phyloP scores from a whole-genome alignment of 805 yeast genomes.

The Tanozyma kutaoensis region DNA sequence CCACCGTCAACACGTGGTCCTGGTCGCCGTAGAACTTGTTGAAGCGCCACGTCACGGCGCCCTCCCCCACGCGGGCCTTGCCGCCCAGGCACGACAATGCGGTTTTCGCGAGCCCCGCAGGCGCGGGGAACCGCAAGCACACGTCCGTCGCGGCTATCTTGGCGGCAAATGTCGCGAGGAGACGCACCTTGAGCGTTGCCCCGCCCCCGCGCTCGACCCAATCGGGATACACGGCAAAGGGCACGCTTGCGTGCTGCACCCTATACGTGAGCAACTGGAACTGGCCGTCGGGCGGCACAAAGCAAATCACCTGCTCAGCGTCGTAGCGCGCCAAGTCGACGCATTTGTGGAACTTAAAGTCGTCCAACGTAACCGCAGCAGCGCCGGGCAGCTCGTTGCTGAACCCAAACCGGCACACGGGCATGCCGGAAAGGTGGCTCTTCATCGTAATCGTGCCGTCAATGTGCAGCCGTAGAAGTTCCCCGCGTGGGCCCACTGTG shows the following conservation, averaged over 20 bases:
- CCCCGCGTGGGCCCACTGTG: slow-evolving; percentile 52
- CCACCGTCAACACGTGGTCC: slow-evolving; percentile 47
- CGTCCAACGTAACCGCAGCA: too few relatives aligned
- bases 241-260: slow-evolving; percentile 26
- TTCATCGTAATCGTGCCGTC: slow-evolving; percentile 66
- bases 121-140: slow-evolving; percentile 52
- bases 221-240: slow-evolving; percentile 53
- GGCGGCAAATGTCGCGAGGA: slow-evolving; percentile 48
- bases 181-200: slow-evolving; percentile 35
- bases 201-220: slow-evolving; percentile 20
- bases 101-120: slow-evolving; percentile 22
- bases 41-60: slow-evolving; percentile 56
- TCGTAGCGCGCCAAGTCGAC: slow-evolving; percentile 65
- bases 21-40: slow-evolving; percentile 54
- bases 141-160: slow-evolving; percentile 55
- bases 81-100: slow-evolving; percentile 39
- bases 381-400: slow-evolving; percentile 30
- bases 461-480: slow-evolving; percentile 54
- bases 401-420: slow-evolving; percentile 70
- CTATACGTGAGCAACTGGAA: slow-evolving; percentile 69
- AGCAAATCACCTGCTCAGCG: slow-evolving; percentile 47
- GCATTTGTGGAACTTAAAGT: slow-evolving; percentile 66
- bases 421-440: slow-evolving; percentile 68
- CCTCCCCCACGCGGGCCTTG: slow-evolving; percentile 52
- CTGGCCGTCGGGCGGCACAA: slow-evolving; percentile 80